Conservation (phyloP, 2,329 filamentous ascomycete species). For the Fusarium armeniacum region DNA sequence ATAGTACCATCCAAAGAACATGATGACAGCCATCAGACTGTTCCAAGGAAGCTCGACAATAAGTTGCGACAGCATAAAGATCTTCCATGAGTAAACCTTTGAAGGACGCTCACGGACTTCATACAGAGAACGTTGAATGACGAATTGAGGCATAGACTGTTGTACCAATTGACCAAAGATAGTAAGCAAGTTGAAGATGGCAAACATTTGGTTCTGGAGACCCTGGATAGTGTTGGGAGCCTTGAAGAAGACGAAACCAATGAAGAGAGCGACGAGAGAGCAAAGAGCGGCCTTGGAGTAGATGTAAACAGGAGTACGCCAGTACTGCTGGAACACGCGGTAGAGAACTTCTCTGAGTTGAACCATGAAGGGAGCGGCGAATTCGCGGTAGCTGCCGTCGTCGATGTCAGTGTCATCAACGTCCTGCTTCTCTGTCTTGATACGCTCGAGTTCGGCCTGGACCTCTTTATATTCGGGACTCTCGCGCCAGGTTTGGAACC, state of each 20-base stretch:
- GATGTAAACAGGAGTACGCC: slow-evolving; percentile 90
- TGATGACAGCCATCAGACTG: slow-evolving; percentile 78
- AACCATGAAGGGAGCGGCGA: slow-evolving; percentile 78
- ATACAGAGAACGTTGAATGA: slow-evolving; percentile 84
- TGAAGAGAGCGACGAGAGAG: slow-evolving; percentile 76
- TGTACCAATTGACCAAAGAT: slow-evolving; percentile 85
- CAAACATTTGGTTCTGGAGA: slow-evolving; percentile 88
- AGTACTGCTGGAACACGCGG: slow-evolving; percentile 92
- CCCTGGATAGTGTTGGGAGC: slow-evolving; percentile 80
- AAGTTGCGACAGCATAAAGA: slow-evolving; percentile 87
- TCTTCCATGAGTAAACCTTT: slow-evolving; percentile 87
- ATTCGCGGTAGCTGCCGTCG: slow-evolving; percentile 74
- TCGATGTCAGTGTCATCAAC: slow-evolving; percentile 53
- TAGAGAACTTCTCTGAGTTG: slow-evolving; percentile 77
- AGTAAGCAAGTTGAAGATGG: slow-evolving; percentile 85
- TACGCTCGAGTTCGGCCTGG: slow-evolving; percentile 68
- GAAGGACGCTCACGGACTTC: slow-evolving; percentile 88
- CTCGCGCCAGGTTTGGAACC: slow-evolving; percentile 73
- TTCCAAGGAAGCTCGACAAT: slow-evolving; percentile 91
- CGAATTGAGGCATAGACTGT: slow-evolving; percentile 89
- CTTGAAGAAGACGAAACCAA: slow-evolving; percentile 84
- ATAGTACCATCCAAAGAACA: slow-evolving; percentile 89
- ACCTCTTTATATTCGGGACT: slow-evolving; percentile 70
- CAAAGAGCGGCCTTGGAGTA: slow-evolving; percentile 84
- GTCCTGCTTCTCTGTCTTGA: slow-evolving; percentile 65